Conservation (phyloP, 2,329 filamentous ascomycete genomes). For the Sclerotinia glacialis region DNA sequence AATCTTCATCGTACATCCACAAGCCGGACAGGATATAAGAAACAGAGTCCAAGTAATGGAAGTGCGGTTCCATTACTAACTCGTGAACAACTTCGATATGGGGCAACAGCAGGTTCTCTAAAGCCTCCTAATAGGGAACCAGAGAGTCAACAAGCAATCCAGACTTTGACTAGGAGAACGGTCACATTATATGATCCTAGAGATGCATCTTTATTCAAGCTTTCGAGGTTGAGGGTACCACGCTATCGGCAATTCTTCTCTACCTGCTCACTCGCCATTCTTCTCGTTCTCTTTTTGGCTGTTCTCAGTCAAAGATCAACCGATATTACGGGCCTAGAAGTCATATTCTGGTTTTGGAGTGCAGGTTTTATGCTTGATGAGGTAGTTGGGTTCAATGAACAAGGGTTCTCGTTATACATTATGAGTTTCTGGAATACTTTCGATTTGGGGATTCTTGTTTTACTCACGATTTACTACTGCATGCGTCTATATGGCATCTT, state of each 20-base stretch:
- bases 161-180: constrained; percentile 48
- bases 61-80: constrained; percentile 20
- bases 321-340: constrained; percentile 77
- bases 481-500: constrained; percentile 86
- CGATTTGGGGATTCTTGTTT: constrained; percentile 81
- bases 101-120: constrained; percentile 32
- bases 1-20: constrained; percentile 58
- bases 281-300: constrained; percentile 81
- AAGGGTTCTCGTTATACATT: constrained; percentile 93
- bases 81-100: constrained; percentile 40
- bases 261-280: constrained; percentile 78
- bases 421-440: constrained; percentile 99
- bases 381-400: constrained; percentile 92
- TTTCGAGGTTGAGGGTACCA: constrained; percentile 85
- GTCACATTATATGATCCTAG: constrained; percentile 87
- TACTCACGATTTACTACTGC: constrained; percentile 86
- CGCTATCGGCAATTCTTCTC: constrained; percentile 89
- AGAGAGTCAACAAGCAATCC: constrained; percentile 31
- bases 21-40: constrained; percentile 23
- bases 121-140: constrained; percentile 9
- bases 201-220: constrained; percentile 85
- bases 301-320: constrained; percentile 74
- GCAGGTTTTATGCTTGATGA: constrained; percentile 96
- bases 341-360: constrained; percentile 97
- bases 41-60: constrained; percentile 24